Percentiles rank a stretch among this genome's conserved stretches.
phyloP scores from a whole-genome alignment of 495 filamentous ascomycete genomes.

The Hyphodiscus hymeniophilus region DNA sequence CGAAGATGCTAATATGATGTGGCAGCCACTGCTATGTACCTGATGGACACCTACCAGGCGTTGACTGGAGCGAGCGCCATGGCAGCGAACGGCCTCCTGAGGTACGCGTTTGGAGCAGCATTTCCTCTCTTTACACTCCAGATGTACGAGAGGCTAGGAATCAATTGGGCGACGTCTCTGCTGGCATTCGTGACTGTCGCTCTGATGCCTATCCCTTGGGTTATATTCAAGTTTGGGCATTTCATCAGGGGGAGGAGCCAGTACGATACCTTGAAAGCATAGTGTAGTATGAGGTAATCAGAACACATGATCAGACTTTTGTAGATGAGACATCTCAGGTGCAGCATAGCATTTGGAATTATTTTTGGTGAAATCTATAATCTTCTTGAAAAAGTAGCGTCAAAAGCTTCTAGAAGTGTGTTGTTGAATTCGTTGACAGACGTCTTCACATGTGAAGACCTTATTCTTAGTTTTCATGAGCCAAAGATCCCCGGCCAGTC shows the following conservation, averaged over 20 bases:
- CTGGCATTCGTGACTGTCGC: conserved; percentile 50
- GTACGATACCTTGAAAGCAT: conserved; percentile 29
- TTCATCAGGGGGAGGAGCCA: conserved; percentile 36
- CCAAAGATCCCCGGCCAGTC: too few species aligned
- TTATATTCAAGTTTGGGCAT: conserved; percentile 41
- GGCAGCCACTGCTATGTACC: conserved; percentile 35
- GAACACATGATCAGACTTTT: too few species aligned
- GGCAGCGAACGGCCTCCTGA: conserved; percentile 54
- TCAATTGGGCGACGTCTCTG: conserved; percentile 51
- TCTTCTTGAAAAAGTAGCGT: too few species aligned
- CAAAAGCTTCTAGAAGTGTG: too few species aligned
- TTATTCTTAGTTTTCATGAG: too few species aligned
- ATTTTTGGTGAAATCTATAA: too few species aligned
- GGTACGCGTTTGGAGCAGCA: conserved; percentile 52
- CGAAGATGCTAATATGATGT: conserved; percentile 15
- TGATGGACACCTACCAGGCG: conserved; percentile 51
- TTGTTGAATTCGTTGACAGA: too few species aligned
- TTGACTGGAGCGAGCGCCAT: conserved; percentile 51
- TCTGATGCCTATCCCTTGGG: conserved; percentile 51
- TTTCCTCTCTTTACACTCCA: conserved; percentile 59
- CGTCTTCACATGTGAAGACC: too few species aligned
- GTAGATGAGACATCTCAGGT: too few species aligned
- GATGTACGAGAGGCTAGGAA: conserved; percentile 50
- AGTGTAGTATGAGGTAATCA: not conserved
- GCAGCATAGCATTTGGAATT: too few species aligned